Conservation (phyloP, 208 protist genomes). For the Crithidia fasciculata region DNA sequence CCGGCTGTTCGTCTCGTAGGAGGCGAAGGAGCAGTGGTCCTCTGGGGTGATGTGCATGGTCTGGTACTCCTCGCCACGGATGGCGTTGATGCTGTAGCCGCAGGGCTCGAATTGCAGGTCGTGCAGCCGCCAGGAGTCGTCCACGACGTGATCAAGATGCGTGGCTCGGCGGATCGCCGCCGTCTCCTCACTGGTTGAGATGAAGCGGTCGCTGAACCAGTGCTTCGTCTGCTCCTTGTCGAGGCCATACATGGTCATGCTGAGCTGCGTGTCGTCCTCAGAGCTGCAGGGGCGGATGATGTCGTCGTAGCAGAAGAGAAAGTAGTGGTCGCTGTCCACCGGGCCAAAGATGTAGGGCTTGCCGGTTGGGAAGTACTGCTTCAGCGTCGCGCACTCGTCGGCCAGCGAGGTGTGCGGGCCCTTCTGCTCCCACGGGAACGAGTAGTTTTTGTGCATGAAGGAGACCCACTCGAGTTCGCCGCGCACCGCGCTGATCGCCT, state of each 20-base stretch:
- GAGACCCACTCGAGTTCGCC: slow-evolving; percentile 89
- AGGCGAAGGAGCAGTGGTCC: slow-evolving; percentile 92
- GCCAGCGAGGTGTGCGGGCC: slow-evolving; percentile 83
- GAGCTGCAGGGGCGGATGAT: slow-evolving; percentile 67
- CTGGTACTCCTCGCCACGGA: slow-evolving; percentile 87
- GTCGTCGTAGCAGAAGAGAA: slow-evolving; percentile 92
- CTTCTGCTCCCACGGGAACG: slow-evolving; percentile 91
- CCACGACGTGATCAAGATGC: slow-evolving; percentile 74
- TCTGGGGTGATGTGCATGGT: slow-evolving; percentile 97
- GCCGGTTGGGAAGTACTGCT: slow-evolving; percentile 79
- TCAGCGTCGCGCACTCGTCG: slow-evolving; percentile 83
- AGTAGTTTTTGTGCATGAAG: slow-evolving; percentile 95
- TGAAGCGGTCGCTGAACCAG: slow-evolving; percentile 84
- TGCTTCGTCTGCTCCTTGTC: slow-evolving; percentile 75
- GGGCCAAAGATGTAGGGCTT: slow-evolving; percentile 91
- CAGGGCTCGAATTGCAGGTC: slow-evolving; percentile 94
- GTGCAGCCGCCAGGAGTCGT: slow-evolving; percentile 83
- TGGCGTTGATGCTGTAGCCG: slow-evolving; percentile 95
- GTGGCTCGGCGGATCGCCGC: slow-evolving; percentile 69
- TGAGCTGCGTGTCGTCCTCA: slow-evolving; percentile 85
- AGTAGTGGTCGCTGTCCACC: slow-evolving; percentile 93
- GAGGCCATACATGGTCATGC: slow-evolving; percentile 93
- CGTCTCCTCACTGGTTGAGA: slow-evolving; percentile 71
- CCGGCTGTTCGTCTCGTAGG: slow-evolving; percentile 93
- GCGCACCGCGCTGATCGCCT: slow-evolving; percentile 78